Evolutionary conservation across 805 yeast genomes (phyloP).

Genomic region (Candida andamanensis): DNA sequence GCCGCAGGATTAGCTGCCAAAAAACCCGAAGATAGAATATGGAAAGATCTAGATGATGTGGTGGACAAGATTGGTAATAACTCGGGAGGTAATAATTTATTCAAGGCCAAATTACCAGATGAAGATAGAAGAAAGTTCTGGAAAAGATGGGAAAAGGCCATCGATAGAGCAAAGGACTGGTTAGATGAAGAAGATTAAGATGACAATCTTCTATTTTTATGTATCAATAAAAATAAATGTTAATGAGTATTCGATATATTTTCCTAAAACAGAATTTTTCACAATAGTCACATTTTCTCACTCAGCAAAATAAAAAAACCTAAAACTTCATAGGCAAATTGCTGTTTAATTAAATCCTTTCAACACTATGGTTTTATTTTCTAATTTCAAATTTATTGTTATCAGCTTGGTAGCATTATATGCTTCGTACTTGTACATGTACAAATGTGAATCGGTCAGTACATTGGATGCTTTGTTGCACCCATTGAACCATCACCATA

Average conservation of each 20-base stretch:
- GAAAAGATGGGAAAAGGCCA: conserved; percentile 81
- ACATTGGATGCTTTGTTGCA: conserved; percentile 28
- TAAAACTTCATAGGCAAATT: conserved; percentile 5
- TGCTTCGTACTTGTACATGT: conserved; percentile 31
- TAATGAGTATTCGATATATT: too few relatives aligned
- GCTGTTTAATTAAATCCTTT: conserved; percentile 4
- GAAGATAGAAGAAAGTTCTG: conserved; percentile 57
- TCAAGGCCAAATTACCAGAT: conserved; percentile 45
- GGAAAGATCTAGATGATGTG: conserved; percentile 75
- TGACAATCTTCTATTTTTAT: not conserved
- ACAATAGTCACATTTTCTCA: too few relatives aligned
- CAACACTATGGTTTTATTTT: too few relatives aligned
- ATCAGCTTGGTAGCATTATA: conserved; percentile 26
- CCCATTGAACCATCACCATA: conserved; percentile 35
- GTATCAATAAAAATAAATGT: too few relatives aligned
- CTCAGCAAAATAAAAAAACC: not conserved
- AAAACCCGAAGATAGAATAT: conserved; percentile 50
- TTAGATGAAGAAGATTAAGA: conserved; percentile 38
- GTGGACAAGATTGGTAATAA: conserved; percentile 33
- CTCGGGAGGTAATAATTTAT: conserved; percentile 22
- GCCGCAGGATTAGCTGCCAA: conserved; percentile 77
- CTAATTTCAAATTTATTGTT: conserved; percentile 12
- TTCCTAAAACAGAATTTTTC: too few relatives aligned
- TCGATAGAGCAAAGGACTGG: conserved; percentile 82
- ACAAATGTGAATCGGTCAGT: conserved; percentile 34